Percentiles rank a stretch among this genome's conserved stretches.
Evolutionary conservation across 768 basidiomycete species (phyloP).

Genomic region (Xerocomus potaroensis): DNA sequence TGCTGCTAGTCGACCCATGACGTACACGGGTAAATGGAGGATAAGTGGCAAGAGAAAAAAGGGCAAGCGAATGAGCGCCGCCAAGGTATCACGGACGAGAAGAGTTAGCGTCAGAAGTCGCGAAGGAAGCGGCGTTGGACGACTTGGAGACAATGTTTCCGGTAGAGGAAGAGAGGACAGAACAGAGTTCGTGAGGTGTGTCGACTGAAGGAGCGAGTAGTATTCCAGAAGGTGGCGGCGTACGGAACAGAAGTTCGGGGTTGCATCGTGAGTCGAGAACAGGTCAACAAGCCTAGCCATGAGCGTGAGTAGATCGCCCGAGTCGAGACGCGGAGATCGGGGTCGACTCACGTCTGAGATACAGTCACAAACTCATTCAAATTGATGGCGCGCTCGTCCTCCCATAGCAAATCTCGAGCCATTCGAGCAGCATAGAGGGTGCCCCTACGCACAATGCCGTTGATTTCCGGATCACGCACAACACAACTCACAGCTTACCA

Average conservation of each 20-base stretch:
- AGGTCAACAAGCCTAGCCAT: slow-evolving; percentile 77
- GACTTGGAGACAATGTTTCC: slow-evolving; percentile 73
- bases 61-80: slow-evolving; percentile 69
- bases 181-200: slow-evolving; percentile 80
- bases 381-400: slow-evolving; percentile 67
- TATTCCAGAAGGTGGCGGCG: slow-evolving; percentile 78
- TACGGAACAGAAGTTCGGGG: slow-evolving; percentile 54
- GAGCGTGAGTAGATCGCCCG: slow-evolving; percentile 22
- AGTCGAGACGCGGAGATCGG: slow-evolving; percentile 19
- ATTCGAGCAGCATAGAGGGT: slow-evolving; percentile 86
- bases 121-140: slow-evolving; percentile 67
- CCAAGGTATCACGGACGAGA: slow-evolving; percentile 74
- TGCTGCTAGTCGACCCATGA: slow-evolving; percentile 73
- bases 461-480: slow-evolving; percentile 9
- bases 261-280: slow-evolving; percentile 65
- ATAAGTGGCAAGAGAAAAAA: slow-evolving; percentile 87
- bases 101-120: slow-evolving; percentile 76
- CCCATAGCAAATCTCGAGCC: slow-evolving; percentile 93
- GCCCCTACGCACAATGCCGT: slow-evolving; percentile 55
- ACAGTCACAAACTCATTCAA: slow-evolving; percentile 79
- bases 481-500: slow-evolving; percentile 58
- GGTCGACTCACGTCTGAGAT: slow-evolving; percentile 78
- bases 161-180: slow-evolving; percentile 84
- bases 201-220: slow-evolving; percentile 78
- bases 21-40: slow-evolving; percentile 80